Percentiles rank a stretch among this genome's conserved stretches.
Evolutionary conservation across 495 filamentous ascomycete genomes (phyloP).

Genomic region (Penicillium daleae): DNA sequence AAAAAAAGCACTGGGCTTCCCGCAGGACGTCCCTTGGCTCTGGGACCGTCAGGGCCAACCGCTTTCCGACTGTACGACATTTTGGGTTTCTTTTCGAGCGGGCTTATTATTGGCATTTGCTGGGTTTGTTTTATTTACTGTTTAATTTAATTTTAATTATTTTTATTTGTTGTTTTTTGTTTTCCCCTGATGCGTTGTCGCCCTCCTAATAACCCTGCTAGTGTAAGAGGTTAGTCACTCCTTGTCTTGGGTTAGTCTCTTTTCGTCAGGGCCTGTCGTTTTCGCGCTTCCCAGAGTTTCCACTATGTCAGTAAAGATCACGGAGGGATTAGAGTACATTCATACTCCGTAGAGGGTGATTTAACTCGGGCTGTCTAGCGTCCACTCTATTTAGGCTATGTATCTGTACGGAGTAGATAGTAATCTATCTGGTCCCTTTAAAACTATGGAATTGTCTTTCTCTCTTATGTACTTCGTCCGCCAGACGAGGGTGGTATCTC

Average conservation of each 20-base stretch:
- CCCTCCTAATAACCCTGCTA: not conserved
- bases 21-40: conserved; percentile 31
- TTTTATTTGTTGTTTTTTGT: not conserved
- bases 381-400: too few species aligned
- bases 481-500: too few species aligned
- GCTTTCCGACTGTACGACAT: conserved; percentile 18
- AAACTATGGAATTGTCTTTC: too few species aligned
- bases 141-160: not conserved
- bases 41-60: conserved; percentile 34
- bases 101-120: too few species aligned
- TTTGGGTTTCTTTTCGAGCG: too few species aligned
- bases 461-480: too few species aligned
- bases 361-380: too few species aligned
- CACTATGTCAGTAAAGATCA: not conserved
- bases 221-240: not conserved
- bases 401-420: too few species aligned
- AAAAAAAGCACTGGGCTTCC: conserved; percentile 24
- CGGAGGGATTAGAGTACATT: not conserved
- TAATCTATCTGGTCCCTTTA: too few species aligned
- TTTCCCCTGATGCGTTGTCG: conserved; percentile 6
- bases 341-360: too few species aligned
- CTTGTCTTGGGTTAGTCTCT: too few species aligned
- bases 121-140: too few species aligned
- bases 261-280: conserved; percentile 1
- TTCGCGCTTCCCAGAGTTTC: not conserved